Percentiles rank a stretch among this genome's conserved stretches.
phyloP scores from a whole-genome alignment of 2,329 filamentous ascomycete species.

The Ophiostoma perfectum region DNA sequence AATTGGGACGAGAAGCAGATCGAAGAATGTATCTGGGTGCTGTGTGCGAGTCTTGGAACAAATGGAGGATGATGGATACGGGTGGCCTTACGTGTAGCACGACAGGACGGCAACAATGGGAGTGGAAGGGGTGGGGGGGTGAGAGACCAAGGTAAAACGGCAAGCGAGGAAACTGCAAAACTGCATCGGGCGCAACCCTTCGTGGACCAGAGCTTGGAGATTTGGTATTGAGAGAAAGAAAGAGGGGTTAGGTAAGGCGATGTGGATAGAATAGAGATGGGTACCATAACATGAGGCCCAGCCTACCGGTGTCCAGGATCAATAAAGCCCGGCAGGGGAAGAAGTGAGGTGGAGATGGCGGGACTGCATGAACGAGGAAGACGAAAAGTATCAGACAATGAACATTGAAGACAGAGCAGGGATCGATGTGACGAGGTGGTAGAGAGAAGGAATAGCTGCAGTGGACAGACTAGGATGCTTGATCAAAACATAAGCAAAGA shows the following conservation, averaged over 20 bases:
- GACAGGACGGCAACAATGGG: slow-evolving; percentile 15
- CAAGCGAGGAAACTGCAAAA: not conserved
- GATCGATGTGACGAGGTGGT: not conserved
- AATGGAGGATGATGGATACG: not conserved
- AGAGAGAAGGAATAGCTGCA: not conserved
- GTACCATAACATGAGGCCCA: slow-evolving; percentile 1
- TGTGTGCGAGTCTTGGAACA: not conserved
- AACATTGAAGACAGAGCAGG: not conserved
- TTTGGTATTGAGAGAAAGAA: too few species aligned
- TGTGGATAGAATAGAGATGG: not conserved
- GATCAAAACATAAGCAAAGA: not conserved
- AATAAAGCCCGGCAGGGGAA: not conserved
- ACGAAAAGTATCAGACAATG: not conserved
- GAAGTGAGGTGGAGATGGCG: not conserved
- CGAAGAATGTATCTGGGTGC: not conserved
- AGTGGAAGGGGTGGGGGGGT: not conserved
- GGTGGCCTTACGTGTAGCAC: slow-evolving; percentile 17
- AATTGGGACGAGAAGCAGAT: not conserved
- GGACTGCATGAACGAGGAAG: not conserved
- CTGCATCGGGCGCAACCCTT: not conserved
- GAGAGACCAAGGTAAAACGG: not conserved
- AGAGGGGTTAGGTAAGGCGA: slow-evolving; percentile 8
- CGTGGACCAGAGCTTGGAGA: not conserved
- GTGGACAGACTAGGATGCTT: not conserved
- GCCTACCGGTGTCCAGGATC: slow-evolving; percentile 8